Evolutionary conservation across 2,329 filamentous ascomycete species (phyloP), one percentile per base, ranked within the genome.

Genomic region (Clonostachys byssicola): DNA sequence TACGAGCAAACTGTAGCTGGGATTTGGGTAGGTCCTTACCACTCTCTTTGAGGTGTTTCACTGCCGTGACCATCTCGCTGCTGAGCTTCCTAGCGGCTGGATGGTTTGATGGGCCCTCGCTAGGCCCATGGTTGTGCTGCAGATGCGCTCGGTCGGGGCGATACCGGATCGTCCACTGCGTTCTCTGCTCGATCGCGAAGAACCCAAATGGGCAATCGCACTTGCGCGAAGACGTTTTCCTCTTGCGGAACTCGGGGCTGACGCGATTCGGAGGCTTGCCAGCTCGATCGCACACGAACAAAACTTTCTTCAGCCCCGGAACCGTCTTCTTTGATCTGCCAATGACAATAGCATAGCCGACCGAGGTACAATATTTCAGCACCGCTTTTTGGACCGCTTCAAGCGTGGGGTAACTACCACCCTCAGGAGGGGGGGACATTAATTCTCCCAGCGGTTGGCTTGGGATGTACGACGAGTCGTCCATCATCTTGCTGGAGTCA

Each of bases 191-290:
- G 38, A 86, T 81, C 47, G 82, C 82, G 53, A 85, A 86, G 61
- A 86, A 85, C n/a, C 82, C 82, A 60, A 86, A 86, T 33, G 80
- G 80, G 52, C 82, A 86, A 54, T 85, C 81, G 56, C 82, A 85
- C 56, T 86, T 86, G 42, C 82, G 73, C n/a, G 81, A 85, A 9
- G 82, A 84, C 1, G 82, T 86, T 58, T 82, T 83, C 18, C 80
- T 74, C 62, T 85, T 85, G 47, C 82, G 76, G 51, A 78, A 75
- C 62, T 85, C 82, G 2, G 81, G 78, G 52, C 71, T 83, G n/a
- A 83, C 80, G 6, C 79, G 74, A 47, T 71, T 78, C 4, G 80
- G 80, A 2, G 80, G 80, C 54, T 83, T 83, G 40, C 82, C 82
- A 5, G 81, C 81, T 47, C 81, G 74, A 56, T 86, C 82, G 57